phyloP scores from a whole-genome alignment of 257 asterid genomes.

The Solanum microdontum region DNA sequence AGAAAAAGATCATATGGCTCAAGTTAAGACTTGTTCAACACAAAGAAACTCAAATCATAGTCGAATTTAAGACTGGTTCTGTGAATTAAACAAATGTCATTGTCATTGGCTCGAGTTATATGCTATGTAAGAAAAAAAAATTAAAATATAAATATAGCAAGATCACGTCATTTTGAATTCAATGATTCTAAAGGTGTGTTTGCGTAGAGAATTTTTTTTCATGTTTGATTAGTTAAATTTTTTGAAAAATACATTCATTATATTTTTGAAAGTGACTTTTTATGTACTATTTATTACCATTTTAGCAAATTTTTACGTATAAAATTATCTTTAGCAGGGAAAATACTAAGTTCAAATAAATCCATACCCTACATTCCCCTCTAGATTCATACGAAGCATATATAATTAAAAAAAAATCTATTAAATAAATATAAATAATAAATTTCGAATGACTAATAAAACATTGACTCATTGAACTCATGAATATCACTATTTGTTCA shows the following conservation, averaged over 20 bases:
- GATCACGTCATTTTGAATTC: too few relatives aligned
- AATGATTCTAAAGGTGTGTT: too few relatives aligned
- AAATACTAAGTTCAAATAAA: neutral
- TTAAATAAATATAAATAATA: neutral
- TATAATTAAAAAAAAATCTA: neutral
- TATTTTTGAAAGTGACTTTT: neutral
- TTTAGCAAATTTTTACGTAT: neutral
- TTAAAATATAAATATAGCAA: too few relatives aligned
- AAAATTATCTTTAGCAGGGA: neutral
- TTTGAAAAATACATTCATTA: neutral
- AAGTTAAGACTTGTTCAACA: too few relatives aligned
- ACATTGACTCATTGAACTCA: neutral
- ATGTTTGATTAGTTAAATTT: neutral
- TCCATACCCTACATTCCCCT: neutral
- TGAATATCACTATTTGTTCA: neutral
- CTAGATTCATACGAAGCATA: neutral
- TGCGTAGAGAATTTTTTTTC: too few relatives aligned
- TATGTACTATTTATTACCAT: neutral
- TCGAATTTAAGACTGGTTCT: too few relatives aligned
- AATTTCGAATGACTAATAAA: neutral
- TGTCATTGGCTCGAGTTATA: too few relatives aligned
- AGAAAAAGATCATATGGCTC: neutral
- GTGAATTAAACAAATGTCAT: too few relatives aligned
- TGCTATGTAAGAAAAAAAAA: too few relatives aligned
- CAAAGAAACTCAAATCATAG: too few relatives aligned